Conservation (phyloP, 495 filamentous ascomycete genomes). For the Chaetomium tenue region DNA sequence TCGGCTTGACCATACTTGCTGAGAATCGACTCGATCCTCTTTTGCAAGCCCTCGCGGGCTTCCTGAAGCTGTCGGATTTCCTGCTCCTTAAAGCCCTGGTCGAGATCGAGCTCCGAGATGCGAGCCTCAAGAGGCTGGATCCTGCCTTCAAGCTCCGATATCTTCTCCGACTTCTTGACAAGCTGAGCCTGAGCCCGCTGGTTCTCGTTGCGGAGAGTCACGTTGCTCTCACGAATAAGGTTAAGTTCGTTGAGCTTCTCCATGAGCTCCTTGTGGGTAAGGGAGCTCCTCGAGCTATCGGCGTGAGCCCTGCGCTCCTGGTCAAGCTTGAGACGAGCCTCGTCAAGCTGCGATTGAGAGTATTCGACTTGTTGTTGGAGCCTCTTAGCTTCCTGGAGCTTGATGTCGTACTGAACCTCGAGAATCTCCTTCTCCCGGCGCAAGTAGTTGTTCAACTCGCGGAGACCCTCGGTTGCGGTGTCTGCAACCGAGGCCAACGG, state of each 20-base stretch:
- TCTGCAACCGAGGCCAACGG: conserved; percentile 43
- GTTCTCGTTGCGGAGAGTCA: conserved; percentile 79
- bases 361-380: conserved; percentile 88
- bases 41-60: conserved; percentile 87
- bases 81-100: conserved; percentile 73
- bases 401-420: conserved; percentile 88
- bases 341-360: conserved; percentile 79
- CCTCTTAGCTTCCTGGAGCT: conserved; percentile 78
- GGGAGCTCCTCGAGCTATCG: conserved; percentile 64
- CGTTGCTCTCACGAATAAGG: conserved; percentile 87
- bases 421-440: conserved; percentile 97
- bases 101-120: conserved; percentile 74
- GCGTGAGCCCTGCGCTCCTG: conserved; percentile 78
- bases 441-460: conserved; percentile 85
- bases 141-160: conserved; percentile 69
- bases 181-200: conserved; percentile 73
- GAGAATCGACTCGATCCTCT: conserved; percentile 88
- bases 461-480: conserved; percentile 65
- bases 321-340: conserved; percentile 77
- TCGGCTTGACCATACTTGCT: conserved; percentile 95
- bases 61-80: conserved; percentile 82
- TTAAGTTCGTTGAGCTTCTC: conserved; percentile 93
- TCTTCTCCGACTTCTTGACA: conserved; percentile 66
- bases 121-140: conserved; percentile 79
- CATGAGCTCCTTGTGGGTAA: conserved; percentile 83